A percentile compares a stretch with the other conserved stretches of the same genome.
Conservation (phyloP, 1,284 basidiomycete species). For the Clitocybe nebularis region DNA sequence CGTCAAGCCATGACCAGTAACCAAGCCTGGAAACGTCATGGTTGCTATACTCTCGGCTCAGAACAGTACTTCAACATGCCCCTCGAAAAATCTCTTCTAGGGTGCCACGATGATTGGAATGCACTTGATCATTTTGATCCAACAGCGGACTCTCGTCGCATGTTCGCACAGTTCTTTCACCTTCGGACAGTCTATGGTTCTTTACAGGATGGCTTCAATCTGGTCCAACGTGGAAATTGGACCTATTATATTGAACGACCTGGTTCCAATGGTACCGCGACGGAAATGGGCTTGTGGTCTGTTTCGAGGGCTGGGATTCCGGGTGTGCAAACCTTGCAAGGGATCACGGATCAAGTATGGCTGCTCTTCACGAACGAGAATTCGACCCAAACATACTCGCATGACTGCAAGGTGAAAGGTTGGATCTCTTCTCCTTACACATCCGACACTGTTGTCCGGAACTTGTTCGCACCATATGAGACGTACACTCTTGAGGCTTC, state of each 20-base stretch:
- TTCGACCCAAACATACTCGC: conserved; percentile 56
- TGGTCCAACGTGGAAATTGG: conserved; percentile 80
- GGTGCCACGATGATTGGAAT: conserved; percentile 86
- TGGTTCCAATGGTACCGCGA: conserved; percentile 75
- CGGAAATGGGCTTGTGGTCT: conserved; percentile 87
- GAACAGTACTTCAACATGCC: conserved; percentile 90
- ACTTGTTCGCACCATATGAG: conserved; percentile 83
- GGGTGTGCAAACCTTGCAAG: conserved; percentile 51
- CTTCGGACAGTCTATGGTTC: conserved; percentile 67
- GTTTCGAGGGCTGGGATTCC: conserved; percentile 62
- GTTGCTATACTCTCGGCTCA: conserved; percentile 86
- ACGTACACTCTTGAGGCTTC: conserved; percentile 66
- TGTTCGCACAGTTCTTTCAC: conserved; percentile 70
- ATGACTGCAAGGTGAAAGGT: conserved; percentile 49
- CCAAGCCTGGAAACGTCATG: conserved; percentile 87
- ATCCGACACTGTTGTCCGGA: conserved; percentile 58
- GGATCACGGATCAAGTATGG: conserved; percentile 70
- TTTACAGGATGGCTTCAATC: conserved; percentile 81
- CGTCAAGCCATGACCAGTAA: conserved; percentile 88
- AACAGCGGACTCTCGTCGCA: conserved; percentile 69
- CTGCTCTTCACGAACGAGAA: conserved; percentile 85
- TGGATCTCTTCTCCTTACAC: conserved; percentile 80
- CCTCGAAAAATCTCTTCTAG: conserved; percentile 70
- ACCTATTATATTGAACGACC: conserved; percentile 73
- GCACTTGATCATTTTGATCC: conserved; percentile 91